These are phyloP conservation scores for Phytophthora chlamydospora DNA, from an alignment of 352 stramenopile species.

Conservation along the genomic window DNA sequence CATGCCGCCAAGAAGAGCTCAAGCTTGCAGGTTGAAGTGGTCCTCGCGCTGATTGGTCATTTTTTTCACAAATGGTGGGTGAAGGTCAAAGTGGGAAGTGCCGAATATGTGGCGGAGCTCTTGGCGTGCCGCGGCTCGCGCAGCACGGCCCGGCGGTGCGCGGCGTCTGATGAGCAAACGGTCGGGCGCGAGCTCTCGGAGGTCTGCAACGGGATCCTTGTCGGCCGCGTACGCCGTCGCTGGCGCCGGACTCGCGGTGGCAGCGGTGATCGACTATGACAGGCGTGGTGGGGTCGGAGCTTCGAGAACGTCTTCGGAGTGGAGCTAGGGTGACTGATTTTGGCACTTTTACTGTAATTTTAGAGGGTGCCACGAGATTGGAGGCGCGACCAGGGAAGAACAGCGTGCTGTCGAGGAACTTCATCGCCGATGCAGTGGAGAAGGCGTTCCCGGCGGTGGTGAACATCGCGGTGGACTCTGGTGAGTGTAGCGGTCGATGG, in stretches of 20 bases:
- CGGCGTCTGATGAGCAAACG: slow-evolving; percentile 11
- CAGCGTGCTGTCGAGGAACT: slow-evolving; percentile 69
- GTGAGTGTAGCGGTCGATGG: slow-evolving; percentile 9
- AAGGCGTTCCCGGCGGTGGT: slow-evolving; percentile 89
- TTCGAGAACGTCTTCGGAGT: neutral
- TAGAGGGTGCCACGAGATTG: slow-evolving; percentile 27
- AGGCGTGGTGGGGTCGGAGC: slow-evolving; percentile 22
- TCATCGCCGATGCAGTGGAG: slow-evolving; percentile 90
- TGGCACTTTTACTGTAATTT: neutral
- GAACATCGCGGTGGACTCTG: slow-evolving; percentile 86
- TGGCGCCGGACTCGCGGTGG: slow-evolving; percentile 31
- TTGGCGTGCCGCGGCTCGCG: slow-evolving; percentile 11
- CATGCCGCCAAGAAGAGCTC: no score
- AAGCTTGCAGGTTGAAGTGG: slow-evolving; percentile 16
- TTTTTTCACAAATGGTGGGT: slow-evolving; percentile 12
- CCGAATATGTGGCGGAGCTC: slow-evolving; percentile 38
- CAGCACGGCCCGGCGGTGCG: neutral
- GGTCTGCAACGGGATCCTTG: slow-evolving; percentile 6
- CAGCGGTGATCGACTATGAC: slow-evolving; percentile 22
- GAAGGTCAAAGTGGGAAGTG: slow-evolving; percentile 10
- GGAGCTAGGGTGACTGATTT: neutral
- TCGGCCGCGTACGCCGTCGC: slow-evolving; percentile 30
- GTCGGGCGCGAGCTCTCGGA: neutral
- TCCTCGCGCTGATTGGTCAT: slow-evolving; percentile 18
- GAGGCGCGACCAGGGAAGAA: slow-evolving; percentile 24